A percentile compares a stretch with the other conserved stretches of the same genome.
Evolutionary conservation across 2,329 filamentous ascomycete species (phyloP).

Genomic region (Zymoseptoria brevis): DNA sequence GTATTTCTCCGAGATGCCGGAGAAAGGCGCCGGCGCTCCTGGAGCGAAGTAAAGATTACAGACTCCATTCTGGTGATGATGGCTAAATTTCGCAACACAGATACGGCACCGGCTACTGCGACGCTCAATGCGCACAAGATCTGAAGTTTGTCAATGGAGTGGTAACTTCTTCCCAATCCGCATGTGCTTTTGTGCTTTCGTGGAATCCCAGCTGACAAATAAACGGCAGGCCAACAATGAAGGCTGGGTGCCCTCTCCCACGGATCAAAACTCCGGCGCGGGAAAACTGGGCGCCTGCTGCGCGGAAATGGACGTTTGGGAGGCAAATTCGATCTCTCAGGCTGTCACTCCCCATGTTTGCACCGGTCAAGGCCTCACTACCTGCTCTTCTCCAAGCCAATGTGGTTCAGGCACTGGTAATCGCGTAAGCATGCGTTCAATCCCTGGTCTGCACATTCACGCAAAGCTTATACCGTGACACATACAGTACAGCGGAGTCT

Average conservation of each 20-base stretch:
- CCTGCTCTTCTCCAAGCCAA: conserved; percentile 38
- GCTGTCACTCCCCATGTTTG: conserved; percentile 62
- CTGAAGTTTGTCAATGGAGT: conserved; percentile 27
- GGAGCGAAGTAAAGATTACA: conserved; percentile 21
- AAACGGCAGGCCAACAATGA: conserved; percentile 40
- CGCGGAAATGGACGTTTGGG: conserved; percentile 63
- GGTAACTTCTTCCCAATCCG: conserved; percentile 2
- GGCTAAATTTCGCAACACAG: conserved; percentile 34
- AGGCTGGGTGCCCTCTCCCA: conserved; percentile 21
- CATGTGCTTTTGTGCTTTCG: neutral
- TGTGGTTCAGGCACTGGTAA: conserved; percentile 33
- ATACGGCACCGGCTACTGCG: conserved; percentile 53
- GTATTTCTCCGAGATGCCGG: conserved; percentile 57
- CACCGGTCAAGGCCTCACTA: conserved; percentile 45
- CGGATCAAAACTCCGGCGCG: conserved; percentile 23
- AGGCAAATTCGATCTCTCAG: conserved; percentile 58
- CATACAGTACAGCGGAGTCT: conserved; percentile 48
- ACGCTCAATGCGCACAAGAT: conserved; percentile 39
- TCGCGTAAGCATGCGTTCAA: neutral
- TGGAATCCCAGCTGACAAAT: neutral
- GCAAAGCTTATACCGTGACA: neutral
- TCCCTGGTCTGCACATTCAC: neutral
- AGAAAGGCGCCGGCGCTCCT: conserved; percentile 50
- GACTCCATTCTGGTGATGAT: neutral
- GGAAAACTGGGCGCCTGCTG: conserved; percentile 53